These are phyloP conservation scores for Pistacia integerrima DNA, from an alignment of 345 rosid species.

Conservation along the genomic window DNA sequence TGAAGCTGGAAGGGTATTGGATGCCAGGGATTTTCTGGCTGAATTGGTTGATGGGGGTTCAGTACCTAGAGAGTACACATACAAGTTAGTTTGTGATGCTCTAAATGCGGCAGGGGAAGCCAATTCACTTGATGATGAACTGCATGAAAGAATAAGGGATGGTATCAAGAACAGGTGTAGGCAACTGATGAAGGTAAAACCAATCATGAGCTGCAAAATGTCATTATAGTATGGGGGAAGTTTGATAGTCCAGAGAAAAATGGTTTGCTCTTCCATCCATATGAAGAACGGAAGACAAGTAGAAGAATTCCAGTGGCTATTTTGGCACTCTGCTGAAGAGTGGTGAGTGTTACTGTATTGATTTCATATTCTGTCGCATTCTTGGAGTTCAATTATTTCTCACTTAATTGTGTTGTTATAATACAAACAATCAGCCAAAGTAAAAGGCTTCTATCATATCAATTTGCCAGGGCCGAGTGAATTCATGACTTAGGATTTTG, in stretches of 20 bases:
- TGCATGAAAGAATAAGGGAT: slow-evolving; percentile 49
- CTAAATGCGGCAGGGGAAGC: slow-evolving; percentile 39
- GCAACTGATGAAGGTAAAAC: slow-evolving; percentile 64
- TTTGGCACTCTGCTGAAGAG: slow-evolving; percentile 9
- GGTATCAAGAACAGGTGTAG: slow-evolving; percentile 55
- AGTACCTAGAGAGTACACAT: slow-evolving; percentile 79
- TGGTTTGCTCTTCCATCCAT: not conserved
- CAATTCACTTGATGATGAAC: slow-evolving; percentile 35
- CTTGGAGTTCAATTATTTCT: not conserved
- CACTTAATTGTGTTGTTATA: not conserved
- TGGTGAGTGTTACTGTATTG: not conserved
- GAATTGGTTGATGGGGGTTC: slow-evolving; percentile 77
- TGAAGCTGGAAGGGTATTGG: slow-evolving; percentile 58
- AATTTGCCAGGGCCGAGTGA: too few species aligned
- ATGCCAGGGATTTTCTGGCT: slow-evolving; percentile 63
- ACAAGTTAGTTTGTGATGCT: slow-evolving; percentile 64
- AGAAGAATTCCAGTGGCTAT: not conserved
- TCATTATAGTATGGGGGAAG: not conserved
- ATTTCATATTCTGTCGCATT: not conserved
- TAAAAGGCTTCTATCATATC: not conserved
- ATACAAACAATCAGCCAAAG: too few species aligned
- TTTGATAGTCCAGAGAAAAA: not conserved
- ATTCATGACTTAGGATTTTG: too few species aligned
- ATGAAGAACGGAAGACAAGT: not conserved
- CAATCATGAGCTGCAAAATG: slow-evolving; percentile 36